phyloP scores from a whole-genome alignment of 441 rosid species.

The Jatropha multifida region DNA sequence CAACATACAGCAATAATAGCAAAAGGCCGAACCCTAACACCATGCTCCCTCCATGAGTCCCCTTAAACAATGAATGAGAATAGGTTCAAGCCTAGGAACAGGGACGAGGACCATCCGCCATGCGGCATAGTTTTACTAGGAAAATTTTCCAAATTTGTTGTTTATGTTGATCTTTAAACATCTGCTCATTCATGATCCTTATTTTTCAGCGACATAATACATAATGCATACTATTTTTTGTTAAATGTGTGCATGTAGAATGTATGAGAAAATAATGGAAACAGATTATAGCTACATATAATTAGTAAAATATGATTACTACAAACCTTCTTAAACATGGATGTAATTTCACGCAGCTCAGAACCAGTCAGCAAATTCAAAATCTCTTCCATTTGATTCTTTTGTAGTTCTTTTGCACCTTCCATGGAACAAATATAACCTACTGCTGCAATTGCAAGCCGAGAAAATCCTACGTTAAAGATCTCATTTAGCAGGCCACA shows the following conservation, averaged over 20 bases:
- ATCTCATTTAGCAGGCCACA: conserved; percentile 3
- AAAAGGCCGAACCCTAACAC: neutral
- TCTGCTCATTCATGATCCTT: neutral
- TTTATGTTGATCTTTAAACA: neutral
- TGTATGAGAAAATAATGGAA: neutral
- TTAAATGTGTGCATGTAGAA: neutral
- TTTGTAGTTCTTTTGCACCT: conserved; percentile 38
- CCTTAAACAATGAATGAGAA: neutral
- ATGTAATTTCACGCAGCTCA: conserved; percentile 67
- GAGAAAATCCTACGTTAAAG: conserved; percentile 12
- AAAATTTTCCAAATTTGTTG: neutral
- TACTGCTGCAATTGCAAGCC: conserved; percentile 42
- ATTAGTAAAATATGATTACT: conserved; percentile 2
- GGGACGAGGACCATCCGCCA: neutral
- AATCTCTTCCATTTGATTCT: conserved; percentile 48
- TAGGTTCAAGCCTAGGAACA: neutral
- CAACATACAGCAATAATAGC: neutral
- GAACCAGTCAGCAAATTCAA: conserved; percentile 49
- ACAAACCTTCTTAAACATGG: conserved; percentile 55
- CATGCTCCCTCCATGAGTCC: neutral
- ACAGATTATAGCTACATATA: neutral
- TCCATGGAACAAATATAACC: conserved; percentile 48
- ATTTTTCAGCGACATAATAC: neutral
- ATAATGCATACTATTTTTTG: neutral
- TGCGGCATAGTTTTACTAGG: neutral